A percentile compares a stretch with the other conserved stretches of the same genome.
Evolutionary conservation across 2,329 filamentous ascomycete genomes (phyloP).

Genomic region (Xylaria multiplex): DNA sequence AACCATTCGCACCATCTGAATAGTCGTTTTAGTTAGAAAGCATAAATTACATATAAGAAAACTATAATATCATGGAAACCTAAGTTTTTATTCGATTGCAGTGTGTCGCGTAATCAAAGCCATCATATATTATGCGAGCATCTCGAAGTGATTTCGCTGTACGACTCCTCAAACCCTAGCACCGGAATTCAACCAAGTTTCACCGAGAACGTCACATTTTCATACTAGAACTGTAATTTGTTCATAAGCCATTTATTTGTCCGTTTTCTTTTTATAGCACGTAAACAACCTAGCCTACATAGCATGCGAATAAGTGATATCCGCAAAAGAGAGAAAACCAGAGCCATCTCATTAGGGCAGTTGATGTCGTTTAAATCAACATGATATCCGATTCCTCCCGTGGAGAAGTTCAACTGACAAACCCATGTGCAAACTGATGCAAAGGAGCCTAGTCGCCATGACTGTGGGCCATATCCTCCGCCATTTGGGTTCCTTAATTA

Average conservation of each 20-base stretch:
- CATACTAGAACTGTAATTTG: not conserved
- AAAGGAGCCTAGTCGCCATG: slow-evolving; percentile 1
- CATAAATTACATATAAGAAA: not conserved
- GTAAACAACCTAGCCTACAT: slow-evolving; percentile 18
- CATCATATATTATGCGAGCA: no score
- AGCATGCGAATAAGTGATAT: not conserved
- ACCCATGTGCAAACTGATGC: not conserved
- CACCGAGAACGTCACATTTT: no score
- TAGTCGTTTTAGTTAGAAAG: no score
- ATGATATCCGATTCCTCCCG: not conserved
- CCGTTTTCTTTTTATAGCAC: not conserved
- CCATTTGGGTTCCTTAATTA: slow-evolving; percentile 5
- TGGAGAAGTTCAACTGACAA: slow-evolving; percentile 4
- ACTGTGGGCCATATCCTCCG: not conserved
- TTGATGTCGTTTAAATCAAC: slow-evolving; percentile 15
- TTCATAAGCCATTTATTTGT: slow-evolving; percentile 11
- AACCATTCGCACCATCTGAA: not conserved
- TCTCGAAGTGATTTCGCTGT: no score
- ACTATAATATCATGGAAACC: not conserved
- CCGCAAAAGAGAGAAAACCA: not conserved
- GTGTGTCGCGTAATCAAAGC: no score
- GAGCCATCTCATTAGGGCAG: not conserved
- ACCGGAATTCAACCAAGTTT: no score
- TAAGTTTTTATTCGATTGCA: no score
- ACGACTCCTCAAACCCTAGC: no score